phyloP scores from a whole-genome alignment of 2,329 filamentous ascomycete species.

The Neonectria neomacrospora region DNA sequence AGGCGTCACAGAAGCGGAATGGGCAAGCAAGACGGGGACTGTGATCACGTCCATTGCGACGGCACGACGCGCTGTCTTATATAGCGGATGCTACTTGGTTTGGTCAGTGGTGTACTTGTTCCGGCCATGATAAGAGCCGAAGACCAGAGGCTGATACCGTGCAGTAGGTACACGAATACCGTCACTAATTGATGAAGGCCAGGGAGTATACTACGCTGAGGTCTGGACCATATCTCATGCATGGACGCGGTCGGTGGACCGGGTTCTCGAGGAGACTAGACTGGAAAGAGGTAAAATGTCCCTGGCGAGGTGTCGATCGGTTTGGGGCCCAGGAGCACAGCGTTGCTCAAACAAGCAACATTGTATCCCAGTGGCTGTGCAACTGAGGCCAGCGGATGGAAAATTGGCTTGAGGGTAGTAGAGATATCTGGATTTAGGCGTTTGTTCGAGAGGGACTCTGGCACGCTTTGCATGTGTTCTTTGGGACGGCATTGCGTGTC shows the following conservation, averaged over 20 bases:
- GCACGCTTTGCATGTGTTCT: background rate
- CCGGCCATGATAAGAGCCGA: conserved; percentile 18
- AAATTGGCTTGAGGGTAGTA: background rate
- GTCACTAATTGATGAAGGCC: conserved; percentile 2
- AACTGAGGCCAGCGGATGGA: background rate
- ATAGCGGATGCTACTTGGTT: background rate
- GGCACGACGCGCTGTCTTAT: background rate
- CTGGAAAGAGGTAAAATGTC: conserved; percentile 22
- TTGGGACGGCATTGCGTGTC: background rate
- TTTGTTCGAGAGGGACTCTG: background rate
- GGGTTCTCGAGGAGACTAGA: conserved; percentile 11
- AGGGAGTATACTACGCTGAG: conserved; percentile 4
- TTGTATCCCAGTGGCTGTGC: background rate
- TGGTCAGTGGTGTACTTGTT: background rate
- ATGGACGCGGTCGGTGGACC: background rate
- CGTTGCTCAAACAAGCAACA: conserved; percentile 12
- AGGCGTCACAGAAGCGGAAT: background rate
- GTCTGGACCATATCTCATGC: conserved; percentile 13
- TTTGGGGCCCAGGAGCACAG: conserved; percentile 4
- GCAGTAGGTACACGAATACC: background rate
- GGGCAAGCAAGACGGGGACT: background rate
- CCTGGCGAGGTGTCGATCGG: conserved; percentile 14
- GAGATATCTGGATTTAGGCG: background rate
- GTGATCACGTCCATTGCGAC: background rate
- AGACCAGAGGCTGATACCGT: conserved; percentile 6